Evolutionary conservation across 139 green algal species (phyloP).

Genomic region (Zygnema cylindricum): DNA sequence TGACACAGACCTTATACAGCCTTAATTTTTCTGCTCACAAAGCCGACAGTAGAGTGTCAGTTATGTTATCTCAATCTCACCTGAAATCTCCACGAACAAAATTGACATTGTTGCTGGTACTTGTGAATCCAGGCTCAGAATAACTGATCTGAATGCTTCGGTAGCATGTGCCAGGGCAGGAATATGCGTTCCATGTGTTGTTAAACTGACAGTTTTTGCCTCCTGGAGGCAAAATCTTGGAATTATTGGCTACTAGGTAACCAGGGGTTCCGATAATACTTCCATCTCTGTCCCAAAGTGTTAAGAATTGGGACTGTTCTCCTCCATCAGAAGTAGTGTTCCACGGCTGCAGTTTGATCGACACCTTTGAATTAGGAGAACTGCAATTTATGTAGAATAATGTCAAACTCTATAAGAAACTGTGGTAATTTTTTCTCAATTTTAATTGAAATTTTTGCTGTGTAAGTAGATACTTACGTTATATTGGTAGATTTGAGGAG

Average conservation of each 20-base stretch:
- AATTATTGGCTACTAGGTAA: conserved; percentile 6
- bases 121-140: conserved; percentile 32
- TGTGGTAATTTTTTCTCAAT: too few relatives aligned
- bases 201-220: conserved; percentile 3
- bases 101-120: background rate
- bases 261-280: background rate
- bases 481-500: background rate
- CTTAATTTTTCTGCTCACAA: too few relatives aligned
- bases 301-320: background rate
- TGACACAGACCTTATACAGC: too few relatives aligned
- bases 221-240: background rate
- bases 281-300: background rate
- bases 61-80: too few relatives aligned
- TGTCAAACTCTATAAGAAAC: background rate
- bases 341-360: background rate
- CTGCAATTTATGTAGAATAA: background rate
- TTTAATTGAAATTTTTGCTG: too few relatives aligned
- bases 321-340: background rate
- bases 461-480: too few relatives aligned
- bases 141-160: conserved; percentile 21
- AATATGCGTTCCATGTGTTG: conserved; percentile 31
- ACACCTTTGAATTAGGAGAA: background rate
- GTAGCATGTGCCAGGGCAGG: conserved; percentile 29
- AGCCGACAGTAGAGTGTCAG: too few relatives aligned
- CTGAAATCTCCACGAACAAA: background rate